Conservation (phyloP, 1,139 yeast species). For the Eremothecium cymbalariae region DNA sequence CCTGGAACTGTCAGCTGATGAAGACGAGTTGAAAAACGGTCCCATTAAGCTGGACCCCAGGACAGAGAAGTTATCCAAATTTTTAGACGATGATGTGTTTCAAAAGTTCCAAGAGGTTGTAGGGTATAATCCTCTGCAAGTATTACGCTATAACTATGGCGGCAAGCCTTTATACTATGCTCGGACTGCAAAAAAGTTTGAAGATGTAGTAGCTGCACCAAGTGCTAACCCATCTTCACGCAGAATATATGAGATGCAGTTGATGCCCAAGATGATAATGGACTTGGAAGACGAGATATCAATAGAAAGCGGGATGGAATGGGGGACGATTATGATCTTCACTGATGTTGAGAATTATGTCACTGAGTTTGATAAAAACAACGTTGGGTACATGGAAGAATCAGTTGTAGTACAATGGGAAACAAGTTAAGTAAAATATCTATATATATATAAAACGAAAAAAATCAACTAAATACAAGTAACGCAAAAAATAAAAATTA, state of each 20-base stretch:
- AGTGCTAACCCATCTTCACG: conserved; percentile 52
- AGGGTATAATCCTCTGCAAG: conserved; percentile 77
- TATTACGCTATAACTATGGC: conserved; percentile 69
- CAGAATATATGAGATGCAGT: conserved; percentile 73
- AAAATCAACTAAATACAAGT: conserved; percentile 7
- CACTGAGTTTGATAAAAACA: conserved; percentile 50
- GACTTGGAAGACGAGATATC: conserved; percentile 56
- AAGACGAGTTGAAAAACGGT: conserved; percentile 29
- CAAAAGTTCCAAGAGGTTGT: conserved; percentile 68
- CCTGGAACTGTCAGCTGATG: conserved; percentile 29
- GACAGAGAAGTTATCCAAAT: conserved; percentile 34
- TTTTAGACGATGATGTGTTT: conserved; percentile 69
- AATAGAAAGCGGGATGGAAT: conserved; percentile 78
- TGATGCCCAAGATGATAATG: conserved; percentile 88
- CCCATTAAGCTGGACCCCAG: conserved; percentile 33
- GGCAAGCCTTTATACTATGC: conserved; percentile 71
- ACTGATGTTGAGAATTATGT: conserved; percentile 68
- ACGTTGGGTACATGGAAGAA: conserved; percentile 81
- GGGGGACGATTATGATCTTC: conserved; percentile 90
- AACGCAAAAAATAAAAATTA: conserved; percentile 2
- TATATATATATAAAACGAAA: conserved; percentile 1
- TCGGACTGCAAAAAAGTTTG: conserved; percentile 37
- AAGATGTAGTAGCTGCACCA: conserved; percentile 25
- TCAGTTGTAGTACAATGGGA: conserved; percentile 98
- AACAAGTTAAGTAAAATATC: conserved; percentile 15